Conservation (phyloP, 805 yeast species). For the Saturnispora galanensis region DNA sequence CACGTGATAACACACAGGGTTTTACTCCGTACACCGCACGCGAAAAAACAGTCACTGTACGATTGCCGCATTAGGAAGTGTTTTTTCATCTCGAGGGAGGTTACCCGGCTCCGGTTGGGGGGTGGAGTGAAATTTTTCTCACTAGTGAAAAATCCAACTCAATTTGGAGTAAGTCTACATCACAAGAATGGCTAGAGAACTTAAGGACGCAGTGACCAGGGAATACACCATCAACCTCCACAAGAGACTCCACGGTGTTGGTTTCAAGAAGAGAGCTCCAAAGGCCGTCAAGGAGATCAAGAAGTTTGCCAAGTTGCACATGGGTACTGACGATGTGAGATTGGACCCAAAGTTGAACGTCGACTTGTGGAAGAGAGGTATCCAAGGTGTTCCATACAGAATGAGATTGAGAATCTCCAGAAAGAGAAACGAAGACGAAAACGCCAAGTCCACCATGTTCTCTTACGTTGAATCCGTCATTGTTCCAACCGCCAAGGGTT, state of each 20-base stretch:
- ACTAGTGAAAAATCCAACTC: too few species aligned
- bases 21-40: too few species aligned
- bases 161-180: too few species aligned
- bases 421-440: constrained; percentile 99
- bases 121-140: not conserved
- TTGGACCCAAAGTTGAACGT: constrained; percentile 97
- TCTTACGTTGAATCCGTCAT: constrained; percentile 96
- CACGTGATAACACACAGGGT: too few species aligned
- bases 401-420: constrained; percentile 93
- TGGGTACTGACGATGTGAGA: constrained; percentile 99
- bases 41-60: too few species aligned
- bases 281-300: constrained; percentile 98
- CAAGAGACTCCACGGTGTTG: constrained; percentile 98
- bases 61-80: not conserved
- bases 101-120: constrained; percentile 2
- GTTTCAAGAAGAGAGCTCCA: constrained; percentile 99
- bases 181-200: constrained; percentile 41
- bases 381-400: constrained; percentile 98
- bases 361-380: constrained; percentile 98
- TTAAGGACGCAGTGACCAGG: constrained; percentile 99
- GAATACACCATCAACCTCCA: constrained; percentile 99
- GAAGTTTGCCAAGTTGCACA: constrained; percentile 96
- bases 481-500: constrained; percentile 94
- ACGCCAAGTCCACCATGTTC: constrained; percentile 95
- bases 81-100: not conserved